Percentiles rank a stretch among this genome's conserved stretches.
Conservation (phyloP, 495 filamentous ascomycete genomes). For the Aspergillus ostianus region DNA sequence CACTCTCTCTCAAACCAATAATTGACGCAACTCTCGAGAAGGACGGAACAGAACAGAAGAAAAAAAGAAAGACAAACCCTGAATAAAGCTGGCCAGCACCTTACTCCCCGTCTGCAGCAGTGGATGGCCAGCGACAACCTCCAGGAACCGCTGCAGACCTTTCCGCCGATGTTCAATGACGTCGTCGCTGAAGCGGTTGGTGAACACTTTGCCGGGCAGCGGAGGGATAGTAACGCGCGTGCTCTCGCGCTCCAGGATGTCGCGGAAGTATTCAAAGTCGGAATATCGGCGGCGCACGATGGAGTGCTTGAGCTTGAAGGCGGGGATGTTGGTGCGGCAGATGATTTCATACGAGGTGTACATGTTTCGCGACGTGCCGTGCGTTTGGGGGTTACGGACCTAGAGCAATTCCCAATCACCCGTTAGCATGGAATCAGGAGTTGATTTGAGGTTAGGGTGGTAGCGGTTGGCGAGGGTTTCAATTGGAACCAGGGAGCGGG, state of each 20-base stretch:
- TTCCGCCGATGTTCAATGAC: slow-evolving; percentile 95
- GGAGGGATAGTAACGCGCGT: slow-evolving; percentile 95
- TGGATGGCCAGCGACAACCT: slow-evolving; percentile 97
- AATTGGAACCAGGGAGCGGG: not conserved
- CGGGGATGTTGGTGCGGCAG: slow-evolving; percentile 96
- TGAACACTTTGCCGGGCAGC: slow-evolving; percentile 95
- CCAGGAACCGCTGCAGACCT: slow-evolving; percentile 90
- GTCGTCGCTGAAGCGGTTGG: slow-evolving; percentile 96
- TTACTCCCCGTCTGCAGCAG: slow-evolving; percentile 97
- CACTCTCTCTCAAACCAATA: not conserved
- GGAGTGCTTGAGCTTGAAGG: slow-evolving; percentile 89
- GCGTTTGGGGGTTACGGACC: slow-evolving; percentile 94
- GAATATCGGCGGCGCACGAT: slow-evolving; percentile 90
- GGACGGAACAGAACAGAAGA: slow-evolving; percentile 1
- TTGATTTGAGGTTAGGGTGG: not conserved
- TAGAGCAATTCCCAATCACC: slow-evolving; percentile 31
- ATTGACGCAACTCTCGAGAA: not conserved
- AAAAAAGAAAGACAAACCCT: slow-evolving; percentile 60
- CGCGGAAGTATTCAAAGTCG: slow-evolving; percentile 98
- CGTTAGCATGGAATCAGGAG: slow-evolving; percentile 7
- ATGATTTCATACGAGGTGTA: slow-evolving; percentile 98
- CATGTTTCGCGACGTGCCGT: slow-evolving; percentile 91
- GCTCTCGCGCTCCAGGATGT: slow-evolving; percentile 93
- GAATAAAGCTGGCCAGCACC: slow-evolving; percentile 91
- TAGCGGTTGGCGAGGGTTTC: not conserved